Evolutionary conservation across 1,139 yeast genomes (phyloP), one percentile per base, ranked within the genome.

Genomic region (Yamadazyma blattariae): DNA sequence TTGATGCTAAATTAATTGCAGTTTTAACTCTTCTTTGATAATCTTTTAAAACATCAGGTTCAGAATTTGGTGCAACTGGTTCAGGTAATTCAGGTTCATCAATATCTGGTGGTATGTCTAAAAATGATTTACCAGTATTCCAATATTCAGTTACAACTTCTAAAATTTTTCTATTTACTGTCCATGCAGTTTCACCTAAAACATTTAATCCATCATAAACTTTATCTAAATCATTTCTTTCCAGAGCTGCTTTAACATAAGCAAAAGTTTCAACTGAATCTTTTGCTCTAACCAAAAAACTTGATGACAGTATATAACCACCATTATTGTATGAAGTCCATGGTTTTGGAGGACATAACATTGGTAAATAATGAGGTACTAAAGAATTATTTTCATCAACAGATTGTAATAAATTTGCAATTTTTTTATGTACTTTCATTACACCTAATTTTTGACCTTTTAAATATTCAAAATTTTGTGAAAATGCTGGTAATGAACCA

Each of bases 211-310:
- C 98, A 35, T 79, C 76, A 51, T 82, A 85, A 13, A 92, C 83
- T 16, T 68, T 62, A 29, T 76, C 76, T 43, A 92, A 64, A 34
- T 77, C 79, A 7, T 81, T 78, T 34, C 82, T 71, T 24, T 79
- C 82, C 7, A 89, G 77, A 1, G 96, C 96, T 0, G 95, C 94
- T 48, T 78, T 81, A 34, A 92, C 68, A 52, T 92, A 92, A 0
- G 96, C 96, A 18, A 74, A 59, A 41, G 94, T 96, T 58, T 92
- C 99, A 1, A 95, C 90, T 1, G 95, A 80, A 48, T 87, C 92
- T 53, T 77, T 85, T 20, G 89, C 76, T 56, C 97, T 74, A 50
- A 92, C 78, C 27, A 92, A 64, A 5, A 71, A 61, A 12, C 77
- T 71, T 38, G 74, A 77, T 8, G 85, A 71, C 51, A 79, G 83